Evolutionary conservation across 176 grass and related monocot species (phyloP).

Genomic region (Phragmites australis): DNA sequence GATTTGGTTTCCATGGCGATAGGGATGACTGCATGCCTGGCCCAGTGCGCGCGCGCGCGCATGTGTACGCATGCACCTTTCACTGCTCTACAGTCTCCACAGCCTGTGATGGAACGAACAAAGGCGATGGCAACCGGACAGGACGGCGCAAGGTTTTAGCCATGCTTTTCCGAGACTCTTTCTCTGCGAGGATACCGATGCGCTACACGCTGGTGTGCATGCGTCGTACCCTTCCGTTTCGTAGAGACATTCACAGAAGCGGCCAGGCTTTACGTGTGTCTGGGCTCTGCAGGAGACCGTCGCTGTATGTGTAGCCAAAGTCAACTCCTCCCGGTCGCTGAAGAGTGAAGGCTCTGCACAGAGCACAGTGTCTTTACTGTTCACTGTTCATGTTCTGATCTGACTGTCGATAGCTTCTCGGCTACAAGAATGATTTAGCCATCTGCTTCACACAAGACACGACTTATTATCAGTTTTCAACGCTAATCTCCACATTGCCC

Average conservation of each 20-base stretch:
- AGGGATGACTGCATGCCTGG: not conserved
- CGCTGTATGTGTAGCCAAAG: too few relatives aligned
- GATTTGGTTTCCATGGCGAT: constrained; percentile 1
- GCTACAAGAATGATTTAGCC: too few relatives aligned
- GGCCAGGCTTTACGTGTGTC: not conserved
- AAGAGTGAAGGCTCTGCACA: not conserved
- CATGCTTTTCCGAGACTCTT: not conserved
- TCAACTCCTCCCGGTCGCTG: constrained; percentile 6
- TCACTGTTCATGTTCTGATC: not conserved
- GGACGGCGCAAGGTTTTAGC: constrained; percentile 6
- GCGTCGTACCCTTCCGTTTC: not conserved
- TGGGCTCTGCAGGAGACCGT: not conserved
- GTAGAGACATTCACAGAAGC: not conserved
- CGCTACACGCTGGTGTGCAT: not conserved
- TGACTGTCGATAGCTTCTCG: not conserved
- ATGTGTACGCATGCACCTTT: constrained; percentile 20
- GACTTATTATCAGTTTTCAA: too few relatives aligned
- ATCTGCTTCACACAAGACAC: too few relatives aligned
- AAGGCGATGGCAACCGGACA: constrained; percentile 45
- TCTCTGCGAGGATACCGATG: constrained; percentile 27
- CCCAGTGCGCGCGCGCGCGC: not conserved
- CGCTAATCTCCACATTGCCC: too few relatives aligned
- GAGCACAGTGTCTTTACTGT: not conserved
- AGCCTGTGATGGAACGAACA: constrained; percentile 16
- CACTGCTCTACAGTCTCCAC: constrained; percentile 10